These are phyloP conservation scores for Streptanthus diversifolius DNA, from an alignment of 345 rosid species.

Conservation along the genomic window DNA sequence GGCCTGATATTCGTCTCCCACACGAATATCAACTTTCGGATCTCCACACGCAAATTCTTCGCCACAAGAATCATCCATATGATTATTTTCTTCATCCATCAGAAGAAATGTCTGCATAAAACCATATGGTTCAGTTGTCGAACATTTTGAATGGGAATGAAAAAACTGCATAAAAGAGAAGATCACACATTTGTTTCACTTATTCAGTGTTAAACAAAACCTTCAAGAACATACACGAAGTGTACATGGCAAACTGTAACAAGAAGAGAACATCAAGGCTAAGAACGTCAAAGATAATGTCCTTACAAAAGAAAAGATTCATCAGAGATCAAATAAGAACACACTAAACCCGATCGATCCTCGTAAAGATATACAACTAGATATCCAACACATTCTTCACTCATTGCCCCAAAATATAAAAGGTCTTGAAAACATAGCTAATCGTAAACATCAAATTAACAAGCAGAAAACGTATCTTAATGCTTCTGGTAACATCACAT, in stretches of 20 bases:
- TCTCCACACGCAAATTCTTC: conserved; percentile 40
- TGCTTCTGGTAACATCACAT: background rate
- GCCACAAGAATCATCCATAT: conserved; percentile 32
- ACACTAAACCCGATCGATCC: too few species aligned
- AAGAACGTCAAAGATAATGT: too few species aligned
- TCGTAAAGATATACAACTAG: too few species aligned
- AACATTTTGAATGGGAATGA: background rate
- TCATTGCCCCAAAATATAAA: background rate
- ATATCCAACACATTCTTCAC: background rate
- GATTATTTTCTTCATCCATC: conserved; percentile 30
- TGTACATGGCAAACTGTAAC: background rate
- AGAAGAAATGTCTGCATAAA: conserved; percentile 14
- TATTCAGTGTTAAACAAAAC: background rate
- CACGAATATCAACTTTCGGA: conserved; percentile 43
- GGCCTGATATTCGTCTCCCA: conserved; percentile 58
- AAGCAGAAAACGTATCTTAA: background rate
- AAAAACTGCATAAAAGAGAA: background rate
- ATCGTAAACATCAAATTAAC: background rate
- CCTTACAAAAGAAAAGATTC: too few species aligned
- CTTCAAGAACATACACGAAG: conserved; percentile 3
- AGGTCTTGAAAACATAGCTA: background rate
- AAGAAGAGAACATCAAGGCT: too few species aligned
- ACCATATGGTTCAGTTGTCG: background rate
- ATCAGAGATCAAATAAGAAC: too few species aligned
- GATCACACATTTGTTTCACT: background rate